Base-by-base conservation (phyloP, 306 rosid genomes). In the Pueraria montana region DNA sequence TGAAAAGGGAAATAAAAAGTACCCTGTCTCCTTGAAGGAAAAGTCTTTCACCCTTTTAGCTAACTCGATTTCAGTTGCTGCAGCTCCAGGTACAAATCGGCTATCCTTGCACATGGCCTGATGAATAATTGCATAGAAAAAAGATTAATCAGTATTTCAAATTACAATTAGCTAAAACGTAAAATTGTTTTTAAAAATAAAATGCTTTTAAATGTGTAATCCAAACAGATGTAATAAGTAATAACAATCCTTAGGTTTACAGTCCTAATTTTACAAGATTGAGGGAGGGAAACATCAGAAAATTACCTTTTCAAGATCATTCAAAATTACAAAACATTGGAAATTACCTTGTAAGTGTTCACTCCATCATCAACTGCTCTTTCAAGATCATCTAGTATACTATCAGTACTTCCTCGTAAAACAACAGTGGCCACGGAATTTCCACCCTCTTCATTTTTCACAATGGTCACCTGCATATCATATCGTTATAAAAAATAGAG, bases 101-200 rank as follows among this genome's bases (percentile, higher is more conserved):
- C 99, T 96, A 77, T 96, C 97, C 87, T 89, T 89, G 78, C 98
- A 94, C 98, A 93, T 93, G 52, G 99, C 98, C 98, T 96, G 76
- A 82, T 32, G 83, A 68, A 50, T 27, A 83, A 78, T 84, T 71
- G 76, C 52, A 79, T 78, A 40, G 26, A 43, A 49, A 49, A 45
- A 49, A 72, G 50, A 72, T 30, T 79, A 68, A 27, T 66, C 52
- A 80, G 69, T 23, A 40, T 38, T 40, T n/a, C 52, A 65, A 55
- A 72, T 65, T 43, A 62, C 82, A 48, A 38, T 26, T 50, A 65
- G 34, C 49, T 18, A 30, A 23, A 68, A 50, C 7, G 12, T 13
- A 30, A n/a, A 68, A 46, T 17, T 55, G 27, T 45, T 69, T 36
- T 49, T 1, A 20, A 17, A 71, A 77, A 20, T 0, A 12, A 70